Evolutionary conservation across 2,329 filamentous ascomycete genomes (phyloP).

Genomic region (Rhynchosporium secalis): DNA sequence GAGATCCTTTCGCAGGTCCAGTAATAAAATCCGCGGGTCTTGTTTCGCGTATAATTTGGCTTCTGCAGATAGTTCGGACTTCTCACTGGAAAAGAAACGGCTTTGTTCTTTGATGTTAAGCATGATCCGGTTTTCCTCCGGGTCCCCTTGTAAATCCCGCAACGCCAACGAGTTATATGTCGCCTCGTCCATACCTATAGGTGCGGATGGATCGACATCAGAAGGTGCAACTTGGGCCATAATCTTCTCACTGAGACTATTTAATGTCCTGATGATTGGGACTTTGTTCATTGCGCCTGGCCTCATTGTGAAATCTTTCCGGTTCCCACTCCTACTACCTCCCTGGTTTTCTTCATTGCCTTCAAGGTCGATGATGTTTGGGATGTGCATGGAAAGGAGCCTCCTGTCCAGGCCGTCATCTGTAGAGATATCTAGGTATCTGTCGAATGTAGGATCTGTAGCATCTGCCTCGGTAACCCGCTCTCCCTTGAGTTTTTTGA

Average conservation of each 20-base stretch:
- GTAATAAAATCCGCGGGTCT: conserved; percentile 67
- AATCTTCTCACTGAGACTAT: conserved; percentile 89
- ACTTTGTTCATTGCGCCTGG: conserved; percentile 73
- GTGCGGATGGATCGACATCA: conserved; percentile 66
- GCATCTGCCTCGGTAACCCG: conserved; percentile 76
- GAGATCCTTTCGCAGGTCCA: conserved; percentile 63
- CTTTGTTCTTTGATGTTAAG: conserved; percentile 88
- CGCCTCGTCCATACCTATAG: conserved; percentile 68
- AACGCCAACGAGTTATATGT: conserved; percentile 75
- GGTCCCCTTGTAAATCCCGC: conserved; percentile 74
- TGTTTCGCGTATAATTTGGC: conserved; percentile 63
- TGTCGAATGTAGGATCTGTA: conserved; percentile 78
- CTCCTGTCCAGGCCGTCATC: conserved; percentile 52
- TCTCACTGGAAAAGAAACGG: conserved; percentile 70
- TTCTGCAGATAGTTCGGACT: conserved; percentile 43
- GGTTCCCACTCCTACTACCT: conserved; percentile 76
- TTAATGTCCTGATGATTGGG: conserved; percentile 85
- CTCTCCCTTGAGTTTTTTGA: conserved; percentile 90
- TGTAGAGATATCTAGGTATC: conserved; percentile 76
- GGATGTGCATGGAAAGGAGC: conserved; percentile 66
- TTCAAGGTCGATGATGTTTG: conserved; percentile 87
- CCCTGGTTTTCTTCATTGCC: conserved; percentile 96
- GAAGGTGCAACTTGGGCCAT: conserved; percentile 82
- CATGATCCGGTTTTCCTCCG: conserved; percentile 73
- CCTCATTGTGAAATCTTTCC: conserved; percentile 87